phyloP scores from a whole-genome alignment of 1,284 basidiomycete species.

The Microbotryomycetes sp. region DNA sequence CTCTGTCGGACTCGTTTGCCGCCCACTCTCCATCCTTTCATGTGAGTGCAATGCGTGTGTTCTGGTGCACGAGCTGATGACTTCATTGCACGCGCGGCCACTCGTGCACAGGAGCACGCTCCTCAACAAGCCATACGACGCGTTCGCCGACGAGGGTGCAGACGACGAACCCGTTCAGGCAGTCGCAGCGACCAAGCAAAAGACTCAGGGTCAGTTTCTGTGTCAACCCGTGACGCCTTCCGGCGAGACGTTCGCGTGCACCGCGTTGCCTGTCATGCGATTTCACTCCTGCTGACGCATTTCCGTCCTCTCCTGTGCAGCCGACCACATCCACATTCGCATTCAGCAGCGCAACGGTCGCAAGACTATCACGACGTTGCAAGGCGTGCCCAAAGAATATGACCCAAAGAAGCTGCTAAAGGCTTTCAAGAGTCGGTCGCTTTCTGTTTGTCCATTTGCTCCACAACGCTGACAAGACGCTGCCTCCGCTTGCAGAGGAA shows the following conservation, averaged over 20 bases:
- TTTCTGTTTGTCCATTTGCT: neutral
- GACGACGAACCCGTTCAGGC: conserved; percentile 14
- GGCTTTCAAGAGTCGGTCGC: conserved; percentile 80
- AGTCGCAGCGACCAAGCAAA: conserved; percentile 13
- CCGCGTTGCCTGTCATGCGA: too few relatives aligned
- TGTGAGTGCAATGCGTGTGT: neutral
- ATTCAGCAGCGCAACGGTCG: conserved; percentile 99
- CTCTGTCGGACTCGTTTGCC: too few relatives aligned
- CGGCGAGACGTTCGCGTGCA: neutral
- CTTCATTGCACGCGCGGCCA: neutral
- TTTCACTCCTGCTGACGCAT: too few relatives aligned
- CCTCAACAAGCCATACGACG: conserved; percentile 36
- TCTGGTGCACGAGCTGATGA: neutral
- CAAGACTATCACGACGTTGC: conserved; percentile 96
- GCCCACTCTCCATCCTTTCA: neutral
- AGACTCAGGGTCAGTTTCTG: neutral
- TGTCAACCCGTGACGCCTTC: neutral
- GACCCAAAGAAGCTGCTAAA: conserved; percentile 98
- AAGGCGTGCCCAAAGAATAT: conserved; percentile 94
- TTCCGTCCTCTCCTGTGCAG: conserved; percentile 1
- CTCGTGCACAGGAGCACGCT: conserved; percentile 12
- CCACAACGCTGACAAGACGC: neutral
- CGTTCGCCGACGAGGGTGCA: conserved; percentile 32
- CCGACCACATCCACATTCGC: conserved; percentile 46
- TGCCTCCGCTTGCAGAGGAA: too few relatives aligned